Conservation (phyloP, 495 filamentous ascomycete species). For the Aspergillus baeticus region DNA sequence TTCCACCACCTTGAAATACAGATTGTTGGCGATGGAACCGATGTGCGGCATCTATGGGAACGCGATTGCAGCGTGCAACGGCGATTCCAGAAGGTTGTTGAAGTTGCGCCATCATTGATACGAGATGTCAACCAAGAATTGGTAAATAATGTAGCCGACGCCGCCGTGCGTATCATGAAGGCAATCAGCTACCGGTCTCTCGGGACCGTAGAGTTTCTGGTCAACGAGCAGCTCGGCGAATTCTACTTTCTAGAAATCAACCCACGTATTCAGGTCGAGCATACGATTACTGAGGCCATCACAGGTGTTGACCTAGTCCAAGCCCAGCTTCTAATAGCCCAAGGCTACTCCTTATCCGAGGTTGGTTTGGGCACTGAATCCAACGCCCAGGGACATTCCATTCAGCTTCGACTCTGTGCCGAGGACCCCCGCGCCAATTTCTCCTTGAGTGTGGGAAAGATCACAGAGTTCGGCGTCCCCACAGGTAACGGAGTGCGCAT, state of each 20-base stretch:
- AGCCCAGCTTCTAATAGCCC: conserved; percentile 52
- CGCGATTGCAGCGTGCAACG: conserved; percentile 61
- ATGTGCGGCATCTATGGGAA: conserved; percentile 55
- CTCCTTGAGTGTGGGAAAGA: conserved; percentile 57
- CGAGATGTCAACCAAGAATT: conserved; percentile 35
- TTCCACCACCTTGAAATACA: conserved; percentile 60
- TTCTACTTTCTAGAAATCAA: conserved; percentile 70
- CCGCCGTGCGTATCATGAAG: conserved; percentile 41
- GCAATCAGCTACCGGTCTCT: conserved; percentile 51
- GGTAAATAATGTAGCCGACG: conserved; percentile 38
- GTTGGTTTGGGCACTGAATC: conserved; percentile 35
- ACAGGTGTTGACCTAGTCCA: conserved; percentile 57
- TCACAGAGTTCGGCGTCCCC: conserved; percentile 51
- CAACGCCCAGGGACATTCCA: conserved; percentile 36
- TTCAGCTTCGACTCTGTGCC: conserved; percentile 58
- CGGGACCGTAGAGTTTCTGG: conserved; percentile 62
- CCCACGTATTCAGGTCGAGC: conserved; percentile 57
- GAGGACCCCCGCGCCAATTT: conserved; percentile 54
- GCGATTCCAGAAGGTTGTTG: conserved; percentile 55
- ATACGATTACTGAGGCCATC: conserved; percentile 54
- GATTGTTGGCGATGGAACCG: conserved; percentile 54
- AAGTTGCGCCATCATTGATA: conserved; percentile 44
- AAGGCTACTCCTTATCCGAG: conserved; percentile 44
- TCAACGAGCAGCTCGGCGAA: conserved; percentile 50
- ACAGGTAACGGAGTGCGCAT: conserved; percentile 55